Evolutionary conservation across 352 stramenopile species (phyloP).

Genomic region (Globisporangium polare): DNA sequence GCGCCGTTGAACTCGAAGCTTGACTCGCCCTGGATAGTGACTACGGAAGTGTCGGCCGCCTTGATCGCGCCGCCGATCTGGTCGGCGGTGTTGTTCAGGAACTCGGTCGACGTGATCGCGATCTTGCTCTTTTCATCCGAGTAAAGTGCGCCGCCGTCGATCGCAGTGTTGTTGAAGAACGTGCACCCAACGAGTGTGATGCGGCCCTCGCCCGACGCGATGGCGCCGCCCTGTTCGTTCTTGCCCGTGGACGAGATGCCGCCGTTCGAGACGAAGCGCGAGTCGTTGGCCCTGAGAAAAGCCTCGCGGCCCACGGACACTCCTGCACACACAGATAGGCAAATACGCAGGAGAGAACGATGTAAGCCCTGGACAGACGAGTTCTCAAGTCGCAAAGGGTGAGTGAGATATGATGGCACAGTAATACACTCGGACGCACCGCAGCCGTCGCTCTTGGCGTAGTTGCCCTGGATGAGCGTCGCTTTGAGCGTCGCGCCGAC

Average conservation of each 20-base stretch:
- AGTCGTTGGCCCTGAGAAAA: conserved; percentile 16
- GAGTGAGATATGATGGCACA: no score
- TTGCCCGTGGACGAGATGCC: conserved; percentile 44
- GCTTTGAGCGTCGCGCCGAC: conserved; percentile 30
- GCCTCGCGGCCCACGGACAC: conserved; percentile 51
- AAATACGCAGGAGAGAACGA: no score
- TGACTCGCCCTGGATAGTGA: conserved; percentile 15
- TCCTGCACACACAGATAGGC: conserved; percentile 16
- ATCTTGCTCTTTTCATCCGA: conserved; percentile 31
- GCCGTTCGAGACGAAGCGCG: conserved; percentile 35
- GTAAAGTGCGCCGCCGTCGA: conserved; percentile 38
- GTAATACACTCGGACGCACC: conserved; percentile 18
- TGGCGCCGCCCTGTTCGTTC: conserved; percentile 49
- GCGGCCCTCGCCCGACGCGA: conserved; percentile 36
- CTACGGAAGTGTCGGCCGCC: conserved; percentile 14
- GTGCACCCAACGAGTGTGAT: conserved; percentile 27
- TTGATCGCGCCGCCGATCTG: conserved; percentile 39
- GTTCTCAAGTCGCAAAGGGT: no score
- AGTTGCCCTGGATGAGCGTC: conserved; percentile 28
- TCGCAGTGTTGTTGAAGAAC: conserved; percentile 48
- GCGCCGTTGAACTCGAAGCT: conserved; percentile 41
- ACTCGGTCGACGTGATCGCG: conserved; percentile 20
- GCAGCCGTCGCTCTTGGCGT: conserved; percentile 40
- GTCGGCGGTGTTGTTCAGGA: conserved; percentile 45
- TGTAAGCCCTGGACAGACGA: no score